A percentile compares a stretch with the other conserved stretches of the same genome.
These are phyloP conservation scores for Suillus alpinus DNA, from an alignment of 768 basidiomycete species.

Conservation along the genomic window DNA sequence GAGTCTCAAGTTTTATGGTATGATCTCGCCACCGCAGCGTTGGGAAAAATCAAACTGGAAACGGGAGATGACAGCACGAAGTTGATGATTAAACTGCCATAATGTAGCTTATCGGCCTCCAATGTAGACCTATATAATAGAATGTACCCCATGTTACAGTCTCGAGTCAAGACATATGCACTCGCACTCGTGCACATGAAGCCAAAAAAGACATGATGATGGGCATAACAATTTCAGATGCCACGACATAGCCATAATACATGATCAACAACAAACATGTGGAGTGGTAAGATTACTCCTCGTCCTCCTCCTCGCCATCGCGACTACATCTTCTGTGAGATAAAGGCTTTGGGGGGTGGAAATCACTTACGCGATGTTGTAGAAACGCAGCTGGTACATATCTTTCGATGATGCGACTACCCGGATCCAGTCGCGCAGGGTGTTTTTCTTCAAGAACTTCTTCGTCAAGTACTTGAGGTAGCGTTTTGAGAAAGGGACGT, in stretches of 20 bases:
- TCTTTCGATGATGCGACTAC: slow-evolving; percentile 90
- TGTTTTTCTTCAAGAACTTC: slow-evolving; percentile 99
- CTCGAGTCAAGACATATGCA: background rate
- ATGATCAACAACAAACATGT: background rate
- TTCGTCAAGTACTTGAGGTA: slow-evolving; percentile 99
- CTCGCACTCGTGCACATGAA: background rate
- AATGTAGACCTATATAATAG: background rate
- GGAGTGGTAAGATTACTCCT: slow-evolving; percentile 31
- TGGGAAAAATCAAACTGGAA: slow-evolving; percentile 51
- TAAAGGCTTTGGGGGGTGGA: background rate
- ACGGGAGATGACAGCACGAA: slow-evolving; percentile 19
- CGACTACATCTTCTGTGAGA: slow-evolving; percentile 29
- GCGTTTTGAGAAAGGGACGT: slow-evolving; percentile 91
- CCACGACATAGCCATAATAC: slow-evolving; percentile 6
- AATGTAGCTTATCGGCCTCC: background rate
- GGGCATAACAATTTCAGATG: background rate
- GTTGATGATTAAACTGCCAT: slow-evolving; percentile 13
- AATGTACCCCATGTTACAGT: background rate
- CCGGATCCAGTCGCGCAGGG: slow-evolving; percentile 95
- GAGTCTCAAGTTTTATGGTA: slow-evolving; percentile 70
- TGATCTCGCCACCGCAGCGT: slow-evolving; percentile 59
- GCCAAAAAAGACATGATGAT: background rate
- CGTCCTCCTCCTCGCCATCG: slow-evolving; percentile 56
- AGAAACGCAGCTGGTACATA: slow-evolving; percentile 92
- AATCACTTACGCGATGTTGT: slow-evolving; percentile 77